phyloP scores from a whole-genome alignment of 768 basidiomycete species.

The Mrakia frigida region DNA sequence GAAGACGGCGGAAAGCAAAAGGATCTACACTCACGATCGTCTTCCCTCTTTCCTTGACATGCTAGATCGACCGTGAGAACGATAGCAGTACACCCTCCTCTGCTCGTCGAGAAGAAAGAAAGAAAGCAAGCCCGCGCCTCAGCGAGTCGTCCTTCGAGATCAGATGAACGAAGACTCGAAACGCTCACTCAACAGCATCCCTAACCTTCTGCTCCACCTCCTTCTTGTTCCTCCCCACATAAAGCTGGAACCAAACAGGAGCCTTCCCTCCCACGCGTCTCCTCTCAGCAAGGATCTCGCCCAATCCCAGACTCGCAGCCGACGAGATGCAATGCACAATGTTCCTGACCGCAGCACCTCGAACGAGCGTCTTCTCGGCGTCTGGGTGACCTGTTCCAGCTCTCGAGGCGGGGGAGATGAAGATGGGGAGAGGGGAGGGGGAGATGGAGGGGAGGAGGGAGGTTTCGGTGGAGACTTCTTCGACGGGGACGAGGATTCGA shows the following conservation, averaged over 20 bases:
- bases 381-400: conserved; percentile 24
- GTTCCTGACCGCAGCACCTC: conserved; percentile 29
- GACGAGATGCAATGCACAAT: conserved; percentile 39
- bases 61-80: conserved; percentile 16
- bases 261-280: conserved; percentile 33
- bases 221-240: conserved; percentile 15
- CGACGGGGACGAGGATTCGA: conserved; percentile 14
- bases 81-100: conserved; percentile 7
- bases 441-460: conserved; percentile 7
- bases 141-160: conserved; percentile 31
- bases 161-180: conserved; percentile 19
- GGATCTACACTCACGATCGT: not conserved
- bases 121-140: not conserved
- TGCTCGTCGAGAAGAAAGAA: conserved; percentile 8
- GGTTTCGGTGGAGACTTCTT: conserved; percentile 16
- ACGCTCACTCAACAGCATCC: conserved; percentile 35
- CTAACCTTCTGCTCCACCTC: not conserved
- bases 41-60: conserved; percentile 8
- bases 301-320: conserved; percentile 37
- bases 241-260: conserved; percentile 40
- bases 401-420: conserved; percentile 26
- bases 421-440: conserved; percentile 22
- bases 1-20: too few species aligned
- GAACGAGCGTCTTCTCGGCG: conserved; percentile 18
- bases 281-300: conserved; percentile 36